Percentiles rank a stretch among this genome's conserved stretches.
Conservation (phyloP, 148 eudicot genomes). For the Heliamphora exappendiculata region DNA sequence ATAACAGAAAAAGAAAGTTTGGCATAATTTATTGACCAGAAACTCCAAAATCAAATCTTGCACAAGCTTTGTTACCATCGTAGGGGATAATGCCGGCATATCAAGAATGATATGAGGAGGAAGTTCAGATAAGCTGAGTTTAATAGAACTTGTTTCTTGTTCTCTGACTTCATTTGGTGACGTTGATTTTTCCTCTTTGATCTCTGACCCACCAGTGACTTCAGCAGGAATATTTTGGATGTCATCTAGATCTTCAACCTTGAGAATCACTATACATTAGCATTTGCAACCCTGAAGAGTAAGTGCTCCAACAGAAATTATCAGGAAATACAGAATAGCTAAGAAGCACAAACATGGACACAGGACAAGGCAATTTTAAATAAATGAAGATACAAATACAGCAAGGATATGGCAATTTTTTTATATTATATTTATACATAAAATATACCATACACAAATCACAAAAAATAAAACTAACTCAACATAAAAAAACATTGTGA, state of each 20-base stretch:
- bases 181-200: constrained; percentile 33
- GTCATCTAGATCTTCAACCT: constrained; percentile 83
- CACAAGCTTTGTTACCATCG: constrained; percentile 54
- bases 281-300: not conserved
- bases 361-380: no score
- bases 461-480: no score
- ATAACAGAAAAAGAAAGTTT: constrained; percentile 1
- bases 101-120: constrained; percentile 76
- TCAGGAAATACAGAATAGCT: not conserved
- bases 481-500: no score
- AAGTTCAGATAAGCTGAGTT: constrained; percentile 52
- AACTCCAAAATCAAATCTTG: not conserved
- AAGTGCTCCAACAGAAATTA: constrained; percentile 1
- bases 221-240: constrained; percentile 55
- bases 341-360: no score
- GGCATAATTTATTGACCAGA: not conserved
- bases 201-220: constrained; percentile 37
- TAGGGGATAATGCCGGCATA: constrained; percentile 96
- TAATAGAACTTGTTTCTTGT: constrained; percentile 34
- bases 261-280: constrained; percentile 15
- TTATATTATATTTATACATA: no score
- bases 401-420: no score
- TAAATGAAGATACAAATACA: no score
- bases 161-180: constrained; percentile 25
- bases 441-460: no score